Evolutionary conservation across 805 yeast genomes (phyloP).

Genomic region (Candida multigemmis): DNA sequence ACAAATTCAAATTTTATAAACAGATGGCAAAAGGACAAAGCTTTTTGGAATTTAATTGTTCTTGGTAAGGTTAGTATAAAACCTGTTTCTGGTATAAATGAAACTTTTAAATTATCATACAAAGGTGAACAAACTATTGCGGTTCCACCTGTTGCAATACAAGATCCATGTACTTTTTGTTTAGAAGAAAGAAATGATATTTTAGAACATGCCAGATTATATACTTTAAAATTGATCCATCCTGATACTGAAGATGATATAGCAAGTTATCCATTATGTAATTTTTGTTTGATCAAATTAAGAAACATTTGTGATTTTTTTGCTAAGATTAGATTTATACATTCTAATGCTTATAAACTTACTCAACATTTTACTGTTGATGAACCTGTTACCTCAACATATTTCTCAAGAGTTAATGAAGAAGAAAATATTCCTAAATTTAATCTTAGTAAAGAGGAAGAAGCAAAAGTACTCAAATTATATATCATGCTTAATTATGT

Average conservation of each 20-base stretch:
- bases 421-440: conserved; percentile 4
- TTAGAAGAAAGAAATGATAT: conserved; percentile 67
- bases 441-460: conserved; percentile 14
- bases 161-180: conserved; percentile 74
- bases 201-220: conserved; percentile 70
- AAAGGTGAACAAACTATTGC: conserved; percentile 13
- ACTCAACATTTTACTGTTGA: conserved; percentile 22
- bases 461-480: conserved; percentile 27
- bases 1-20: conserved; percentile 44
- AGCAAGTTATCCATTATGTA: conserved; percentile 62
- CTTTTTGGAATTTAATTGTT: conserved; percentile 56
- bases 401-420: conserved; percentile 1
- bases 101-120: conserved; percentile 46
- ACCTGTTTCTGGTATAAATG: conserved; percentile 80
- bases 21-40: conserved; percentile 33
- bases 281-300: conserved; percentile 69
- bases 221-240: conserved; percentile 48
- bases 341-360: conserved; percentile 47
- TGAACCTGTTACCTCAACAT: conserved; percentile 7
- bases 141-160: conserved; percentile 74
- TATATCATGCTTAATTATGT: conserved; percentile 49
- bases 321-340: conserved; percentile 61
- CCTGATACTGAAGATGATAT: conserved; percentile 19
- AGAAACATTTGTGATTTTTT: conserved; percentile 79
- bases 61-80: conserved; percentile 80